Evolutionary conservation across 2,329 filamentous ascomycete genomes (phyloP), one percentile per base, ranked within the genome.

Genomic region (Epichloe baconii): DNA sequence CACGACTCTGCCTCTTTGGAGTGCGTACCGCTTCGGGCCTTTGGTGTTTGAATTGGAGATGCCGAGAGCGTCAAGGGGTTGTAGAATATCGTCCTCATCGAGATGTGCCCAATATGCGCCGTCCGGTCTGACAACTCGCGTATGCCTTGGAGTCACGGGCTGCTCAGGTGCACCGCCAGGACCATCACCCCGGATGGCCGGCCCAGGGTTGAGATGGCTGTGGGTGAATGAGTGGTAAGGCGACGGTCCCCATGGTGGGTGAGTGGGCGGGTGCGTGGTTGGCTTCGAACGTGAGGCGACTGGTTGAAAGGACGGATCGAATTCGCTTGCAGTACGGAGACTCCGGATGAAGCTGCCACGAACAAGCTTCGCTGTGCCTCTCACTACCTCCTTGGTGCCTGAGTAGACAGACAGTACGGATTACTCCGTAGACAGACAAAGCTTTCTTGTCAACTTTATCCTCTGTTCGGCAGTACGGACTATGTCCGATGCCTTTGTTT

Each of bases 1-100:
- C 48, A 67, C 64, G 17, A 64, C 59, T 53, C 62, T 67, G 46
- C 64, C 65, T 48, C 59, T 54, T 41, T 62, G 60, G 44, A 66
- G 58, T 49, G 65, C 63, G 57, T 61, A 66, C 35, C 56, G 58
- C 53, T 57, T 56, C 35, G 63, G 59, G 35, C 54, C 57, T 57
- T 60, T 58, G 49, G 56, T 56, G 48, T 61, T 58, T 49, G 57
- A 56, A 48, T 61, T 59, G 46, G 55, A 49, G 26, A 57, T 49
- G 40, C 52, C 55, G 36, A 67, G 59, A 23, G 59, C 59, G 58
- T 62, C 59, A 45, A 65, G 58, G 42, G 61, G 57, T 49, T 57
- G 58, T 44, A 61, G 60, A 47, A 61, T 57, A 23, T 52, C 47
- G 49, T 52, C 51, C 17, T 38, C 26, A 47, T 52, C 48, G 44